Evolutionary conservation across 768 basidiomycete genomes (phyloP), one percentile per base, ranked within the genome.

Genomic region (Saitozyma podzolica): DNA sequence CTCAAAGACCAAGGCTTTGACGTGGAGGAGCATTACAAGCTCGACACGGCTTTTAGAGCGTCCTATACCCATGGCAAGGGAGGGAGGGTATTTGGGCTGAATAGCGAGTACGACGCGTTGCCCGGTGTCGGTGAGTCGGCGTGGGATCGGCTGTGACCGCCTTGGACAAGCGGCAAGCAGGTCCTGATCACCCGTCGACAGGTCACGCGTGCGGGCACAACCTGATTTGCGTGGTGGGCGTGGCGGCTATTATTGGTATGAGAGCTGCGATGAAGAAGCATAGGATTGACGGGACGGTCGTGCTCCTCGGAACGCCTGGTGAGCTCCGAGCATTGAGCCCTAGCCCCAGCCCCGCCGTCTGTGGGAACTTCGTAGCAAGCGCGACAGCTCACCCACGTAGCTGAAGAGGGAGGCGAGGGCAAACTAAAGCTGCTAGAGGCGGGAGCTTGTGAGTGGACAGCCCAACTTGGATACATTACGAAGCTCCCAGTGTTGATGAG

Each of bases 401-500:
- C 70, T 7, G 73, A 74, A 52, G 73, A 74, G 60, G 73, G 73
- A 6, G 73, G 70, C 16, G 70, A 60, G 19, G 73, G 73, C 6
- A 74, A 74, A 40, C 58, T 64, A 52, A 63, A 61, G 39, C 56
- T 74, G 8, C 54, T 72, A n/a, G 48, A 67, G 5, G 45, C 59
- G 48, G 73, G 73, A 8, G 70, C 65, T 6, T 73, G 66, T 64
- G 45, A 60, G 61, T 42, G 14, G 9, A 29, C 29, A 5, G 29
- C 29, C 2, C 29, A 29, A 5, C 29, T 29, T 29, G 29, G 29
- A 52, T 29, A 10, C 19, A 2, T 39, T 7, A 3, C 13, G 51
- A 52, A 4, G 39, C 51, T 13, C 11, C 13, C 39, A 13, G 40
- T 5, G n/a, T 17, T 57, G 43, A 10, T 9, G 45, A 6, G n/a